phyloP scores from a whole-genome alignment of 768 basidiomycete genomes.

The Clathrus columnatus region DNA sequence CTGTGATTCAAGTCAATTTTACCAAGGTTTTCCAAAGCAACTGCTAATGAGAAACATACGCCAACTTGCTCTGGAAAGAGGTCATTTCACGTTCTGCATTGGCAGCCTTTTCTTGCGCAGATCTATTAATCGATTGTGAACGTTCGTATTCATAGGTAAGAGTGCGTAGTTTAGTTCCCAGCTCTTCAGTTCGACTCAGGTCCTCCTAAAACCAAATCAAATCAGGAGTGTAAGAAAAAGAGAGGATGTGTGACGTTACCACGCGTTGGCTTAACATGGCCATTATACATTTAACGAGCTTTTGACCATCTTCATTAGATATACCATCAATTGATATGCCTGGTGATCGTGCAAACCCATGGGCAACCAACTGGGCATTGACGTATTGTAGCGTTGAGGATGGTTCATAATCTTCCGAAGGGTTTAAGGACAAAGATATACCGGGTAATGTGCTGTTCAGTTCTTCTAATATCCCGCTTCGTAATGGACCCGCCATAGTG shows the following conservation, averaged over 20 bases:
- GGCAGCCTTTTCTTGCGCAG: conserved; percentile 50
- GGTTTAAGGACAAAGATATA: conserved; percentile 1
- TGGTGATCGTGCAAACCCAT: conserved; percentile 59
- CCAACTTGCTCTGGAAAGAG: conserved; percentile 59
- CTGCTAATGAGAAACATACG: conserved; percentile 38
- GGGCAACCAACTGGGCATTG: conserved; percentile 74
- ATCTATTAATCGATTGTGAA: conserved; percentile 52
- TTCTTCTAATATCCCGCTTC: background rate
- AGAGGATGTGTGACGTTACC: conserved; percentile 32
- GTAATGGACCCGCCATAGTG: background rate
- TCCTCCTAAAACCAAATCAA: conserved; percentile 42
- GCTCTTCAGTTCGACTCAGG: conserved; percentile 68
- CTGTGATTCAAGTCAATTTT: conserved; percentile 3
- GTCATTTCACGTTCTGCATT: conserved; percentile 75
- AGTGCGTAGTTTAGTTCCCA: conserved; percentile 66
- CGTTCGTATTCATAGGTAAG: conserved; percentile 77
- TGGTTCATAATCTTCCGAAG: conserved; percentile 16
- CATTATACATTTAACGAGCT: conserved; percentile 64
- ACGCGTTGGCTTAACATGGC: conserved; percentile 68
- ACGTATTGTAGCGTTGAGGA: conserved; percentile 66
- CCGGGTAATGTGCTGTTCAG: background rate
- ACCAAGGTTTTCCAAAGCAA: conserved; percentile 4
- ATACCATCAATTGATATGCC: conserved; percentile 65
- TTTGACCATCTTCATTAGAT: conserved; percentile 44
- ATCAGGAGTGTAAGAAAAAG: conserved; percentile 3